Base-by-base conservation (phyloP, 768 basidiomycete genomes). In the Piloderma croceum region DNA sequence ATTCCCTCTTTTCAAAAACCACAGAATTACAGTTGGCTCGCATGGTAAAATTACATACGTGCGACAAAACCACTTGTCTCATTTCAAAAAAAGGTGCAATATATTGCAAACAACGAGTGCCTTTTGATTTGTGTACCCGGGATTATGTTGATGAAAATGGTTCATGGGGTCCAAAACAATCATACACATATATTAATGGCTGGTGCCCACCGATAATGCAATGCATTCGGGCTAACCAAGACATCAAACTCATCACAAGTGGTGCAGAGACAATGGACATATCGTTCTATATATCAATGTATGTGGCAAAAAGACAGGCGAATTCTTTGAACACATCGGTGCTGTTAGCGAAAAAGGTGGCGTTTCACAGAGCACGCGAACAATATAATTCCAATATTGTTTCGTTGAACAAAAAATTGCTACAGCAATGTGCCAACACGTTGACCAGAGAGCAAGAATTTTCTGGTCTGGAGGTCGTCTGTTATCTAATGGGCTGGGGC, bases 401-500 rank as follows among this genome's bases (percentile, higher is more conserved):
- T 1, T 51, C 66, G 7, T 20, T 39, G 1, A 59, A 68, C 5
- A 36, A 51, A 0, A 17, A 64, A 1, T 42, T 71, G 1, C 23
- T 72, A 0, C 65, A 64, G 24, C 47, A 56, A 0, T 31, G 65
- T 0, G 46, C 59, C 1, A 42, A 70, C 46, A 44, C 56, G 0
- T 42, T 70, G 1, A 71, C 63, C 33, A 29, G 45, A 0, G 58
- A 69, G 34, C 67, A 69, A 40, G 71, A 73, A 32, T 29, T 68
- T 0, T 43, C 58, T 0, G 67, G 49, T 1, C 64, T 64, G 2
- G 61, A 66, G 60, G 63, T 71, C 0, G 58, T 70, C 0, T 55
- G 56, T 0, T 70, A 70, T 33, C 47, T 74, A 0, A 70, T 72
- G 69, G 67, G 64, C 3, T 71, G 65, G 67, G 67, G 65, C 0